phyloP scores from a whole-genome alignment of 2,329 filamentous ascomycete genomes.

The Berkeleyomyces rouxiae region DNA sequence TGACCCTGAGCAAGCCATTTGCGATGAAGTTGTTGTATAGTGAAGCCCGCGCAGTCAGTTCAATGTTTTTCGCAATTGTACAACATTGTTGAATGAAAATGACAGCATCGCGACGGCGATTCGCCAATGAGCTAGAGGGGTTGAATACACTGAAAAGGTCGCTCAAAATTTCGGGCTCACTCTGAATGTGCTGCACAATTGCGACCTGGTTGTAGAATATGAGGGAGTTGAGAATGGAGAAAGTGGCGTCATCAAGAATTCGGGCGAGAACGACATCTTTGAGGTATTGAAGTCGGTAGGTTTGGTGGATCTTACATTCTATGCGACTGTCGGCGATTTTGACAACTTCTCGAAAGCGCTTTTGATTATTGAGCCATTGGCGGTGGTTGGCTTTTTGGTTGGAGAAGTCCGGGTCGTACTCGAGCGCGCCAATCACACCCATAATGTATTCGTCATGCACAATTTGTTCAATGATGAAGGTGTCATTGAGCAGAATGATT shows the following conservation, averaged over 20 bases:
- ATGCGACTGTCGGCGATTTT: slow-evolving; percentile 71
- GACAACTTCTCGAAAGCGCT: slow-evolving; percentile 91
- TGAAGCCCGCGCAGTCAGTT: slow-evolving; percentile 61
- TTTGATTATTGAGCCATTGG: slow-evolving; percentile 76
- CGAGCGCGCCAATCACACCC: slow-evolving; percentile 84
- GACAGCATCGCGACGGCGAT: slow-evolving; percentile 82
- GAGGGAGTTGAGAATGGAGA: slow-evolving; percentile 89
- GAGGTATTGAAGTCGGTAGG: slow-evolving; percentile 86
- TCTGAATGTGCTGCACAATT: slow-evolving; percentile 87
- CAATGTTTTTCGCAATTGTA: slow-evolving; percentile 82
- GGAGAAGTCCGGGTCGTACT: slow-evolving; percentile 96
- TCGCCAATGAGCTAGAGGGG: slow-evolving; percentile 43
- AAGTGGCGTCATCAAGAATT: slow-evolving; percentile 93
- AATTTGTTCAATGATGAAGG: slow-evolving; percentile 80
- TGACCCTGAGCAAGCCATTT: slow-evolving; percentile 74
- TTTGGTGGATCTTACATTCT: slow-evolving; percentile 84
- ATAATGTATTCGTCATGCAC: slow-evolving; percentile 80
- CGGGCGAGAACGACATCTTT: slow-evolving; percentile 96
- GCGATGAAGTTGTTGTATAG: slow-evolving; percentile 82
- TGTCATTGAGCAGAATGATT: slow-evolving; percentile 87
- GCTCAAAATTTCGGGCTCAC: slow-evolving; percentile 58
- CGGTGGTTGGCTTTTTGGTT: slow-evolving; percentile 95
- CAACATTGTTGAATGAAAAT: slow-evolving; percentile 95
- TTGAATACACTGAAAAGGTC: slow-evolving; percentile 81
- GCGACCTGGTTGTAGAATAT: slow-evolving; percentile 99